These are phyloP conservation scores for Trypanosoma scelopori DNA, from an alignment of 208 protist species.

Conservation along the genomic window DNA sequence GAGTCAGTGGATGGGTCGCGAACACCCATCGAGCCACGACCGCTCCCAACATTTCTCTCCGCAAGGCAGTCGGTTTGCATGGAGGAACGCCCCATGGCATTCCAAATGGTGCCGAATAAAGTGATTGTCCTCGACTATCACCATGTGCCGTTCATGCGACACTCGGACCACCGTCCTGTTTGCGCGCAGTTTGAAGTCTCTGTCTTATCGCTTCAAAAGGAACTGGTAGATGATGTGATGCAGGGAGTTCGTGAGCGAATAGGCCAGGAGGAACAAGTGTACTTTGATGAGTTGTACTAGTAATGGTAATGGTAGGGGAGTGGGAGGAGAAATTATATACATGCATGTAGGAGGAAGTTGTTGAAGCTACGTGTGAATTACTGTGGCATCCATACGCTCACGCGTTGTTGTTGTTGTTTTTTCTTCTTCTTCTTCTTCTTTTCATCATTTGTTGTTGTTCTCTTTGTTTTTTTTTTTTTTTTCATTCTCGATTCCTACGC, in stretches of 20 bases:
- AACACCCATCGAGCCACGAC: slow-evolving; percentile 11
- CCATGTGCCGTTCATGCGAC: slow-evolving; percentile 38
- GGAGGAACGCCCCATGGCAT: slow-evolving; percentile 21
- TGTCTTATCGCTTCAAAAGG: slow-evolving; percentile 42
- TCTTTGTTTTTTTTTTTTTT: slow-evolving; percentile 13
- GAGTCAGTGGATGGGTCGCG: not conserved
- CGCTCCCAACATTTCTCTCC: slow-evolving; percentile 23
- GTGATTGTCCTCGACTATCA: slow-evolving; percentile 50
- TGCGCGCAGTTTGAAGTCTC: slow-evolving; percentile 66
- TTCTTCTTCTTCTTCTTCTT: too few species aligned
- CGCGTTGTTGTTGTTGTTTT: too few species aligned
- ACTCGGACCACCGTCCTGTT: slow-evolving; percentile 78
- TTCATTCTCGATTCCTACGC: not conserved
- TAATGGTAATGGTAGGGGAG: too few species aligned
- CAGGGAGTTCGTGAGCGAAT: not conserved
- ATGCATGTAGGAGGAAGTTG: too few species aligned
- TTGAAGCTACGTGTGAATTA: too few species aligned
- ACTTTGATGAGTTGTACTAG: not conserved
- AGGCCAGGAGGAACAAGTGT: not conserved
- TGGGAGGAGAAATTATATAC: too few species aligned
- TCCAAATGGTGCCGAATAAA: slow-evolving; percentile 57
- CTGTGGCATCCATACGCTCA: too few species aligned
- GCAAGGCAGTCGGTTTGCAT: slow-evolving; percentile 33
- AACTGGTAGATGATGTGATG: slow-evolving; percentile 41
- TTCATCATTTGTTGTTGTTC: not conserved